These are phyloP conservation scores for Dendryphion nanum DNA, from an alignment of 2,329 filamentous ascomycete genomes.

Conservation along the genomic window DNA sequence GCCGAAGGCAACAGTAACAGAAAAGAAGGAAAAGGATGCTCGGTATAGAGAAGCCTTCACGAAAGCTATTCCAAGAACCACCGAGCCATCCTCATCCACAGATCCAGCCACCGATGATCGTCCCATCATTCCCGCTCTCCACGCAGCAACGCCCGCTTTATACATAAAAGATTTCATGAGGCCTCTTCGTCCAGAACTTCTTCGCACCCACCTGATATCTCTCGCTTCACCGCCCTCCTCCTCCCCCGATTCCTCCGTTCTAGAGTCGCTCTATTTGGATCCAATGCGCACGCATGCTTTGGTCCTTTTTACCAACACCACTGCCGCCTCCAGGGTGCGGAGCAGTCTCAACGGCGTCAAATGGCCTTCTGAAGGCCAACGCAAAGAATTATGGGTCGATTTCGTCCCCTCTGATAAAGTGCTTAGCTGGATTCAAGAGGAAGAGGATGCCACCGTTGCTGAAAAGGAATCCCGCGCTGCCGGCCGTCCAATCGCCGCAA, in stretches of 20 bases:
- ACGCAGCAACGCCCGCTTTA: conserved; percentile 50
- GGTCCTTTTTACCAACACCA: conserved; percentile 65
- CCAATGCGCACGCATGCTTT: conserved; percentile 86
- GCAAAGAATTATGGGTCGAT: conserved; percentile 84
- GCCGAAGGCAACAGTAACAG: not conserved
- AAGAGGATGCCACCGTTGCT: conserved; percentile 28
- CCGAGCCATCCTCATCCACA: conserved; percentile 6
- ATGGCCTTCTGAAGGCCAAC: conserved; percentile 78
- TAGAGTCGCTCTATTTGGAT: conserved; percentile 76
- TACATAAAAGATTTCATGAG: conserved; percentile 93
- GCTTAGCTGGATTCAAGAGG: conserved; percentile 65
- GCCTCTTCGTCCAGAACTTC: conserved; percentile 67
- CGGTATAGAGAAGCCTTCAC: too few relatives aligned
- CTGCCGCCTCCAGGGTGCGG: conserved; percentile 75
- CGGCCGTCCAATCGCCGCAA: conserved; percentile 15
- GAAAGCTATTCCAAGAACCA: conserved; percentile 31
- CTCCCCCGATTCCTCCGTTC: conserved; percentile 51
- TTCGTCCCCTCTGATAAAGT: conserved; percentile 79
- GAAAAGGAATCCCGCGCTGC: conserved; percentile 28
- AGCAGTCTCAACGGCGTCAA: conserved; percentile 71
- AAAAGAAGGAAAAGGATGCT: conserved; percentile 29
- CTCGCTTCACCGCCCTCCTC: conserved; percentile 63
- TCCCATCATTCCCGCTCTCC: conserved; percentile 37
- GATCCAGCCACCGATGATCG: conserved; percentile 28
- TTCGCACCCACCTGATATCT: conserved; percentile 67